Percentiles rank a stretch among this genome's conserved stretches.
Conservation (phyloP, 164 flowering plant species). For the Echeveria elegans region DNA sequence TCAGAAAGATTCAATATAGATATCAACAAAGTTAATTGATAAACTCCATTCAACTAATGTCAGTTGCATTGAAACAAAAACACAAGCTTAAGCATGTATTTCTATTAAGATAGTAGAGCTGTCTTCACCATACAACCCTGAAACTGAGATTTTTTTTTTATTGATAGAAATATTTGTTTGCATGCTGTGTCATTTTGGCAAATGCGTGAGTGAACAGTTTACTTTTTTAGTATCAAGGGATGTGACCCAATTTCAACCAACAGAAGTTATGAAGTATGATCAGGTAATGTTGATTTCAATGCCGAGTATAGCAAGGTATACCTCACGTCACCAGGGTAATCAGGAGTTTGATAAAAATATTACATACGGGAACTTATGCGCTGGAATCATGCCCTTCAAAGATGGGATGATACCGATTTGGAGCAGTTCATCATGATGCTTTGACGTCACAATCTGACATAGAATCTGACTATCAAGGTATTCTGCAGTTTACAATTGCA, state of each 20-base stretch:
- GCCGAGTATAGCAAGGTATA: slow-evolving; percentile 9
- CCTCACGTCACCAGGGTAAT: slow-evolving; percentile 89
- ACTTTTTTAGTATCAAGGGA: slow-evolving; percentile 18
- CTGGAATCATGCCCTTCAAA: slow-evolving; percentile 30
- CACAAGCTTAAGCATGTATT: neutral
- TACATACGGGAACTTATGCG: slow-evolving; percentile 54
- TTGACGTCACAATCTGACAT: slow-evolving; percentile 65
- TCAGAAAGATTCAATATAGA: neutral
- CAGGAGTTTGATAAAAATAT: slow-evolving; percentile 50
- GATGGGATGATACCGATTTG: slow-evolving; percentile 70
- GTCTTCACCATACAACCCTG: neutral
- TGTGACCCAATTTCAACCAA: slow-evolving; percentile 22
- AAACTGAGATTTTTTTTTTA: neutral
- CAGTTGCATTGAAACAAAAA: neutral
- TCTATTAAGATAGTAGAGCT: neutral
- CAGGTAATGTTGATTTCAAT: neutral
- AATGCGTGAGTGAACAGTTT: neutral
- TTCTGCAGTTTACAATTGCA: slow-evolving; percentile 26
- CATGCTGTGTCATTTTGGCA: neutral
- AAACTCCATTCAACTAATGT: neutral
- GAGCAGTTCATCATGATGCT: slow-evolving; percentile 85
- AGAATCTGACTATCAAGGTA: slow-evolving; percentile 67
- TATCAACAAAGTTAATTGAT: neutral
- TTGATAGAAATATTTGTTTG: neutral
- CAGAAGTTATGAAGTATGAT: neutral